These are phyloP conservation scores for Juglanconis oblonga DNA, from an alignment of 2,329 filamentous ascomycete species.

Conservation along the genomic window DNA sequence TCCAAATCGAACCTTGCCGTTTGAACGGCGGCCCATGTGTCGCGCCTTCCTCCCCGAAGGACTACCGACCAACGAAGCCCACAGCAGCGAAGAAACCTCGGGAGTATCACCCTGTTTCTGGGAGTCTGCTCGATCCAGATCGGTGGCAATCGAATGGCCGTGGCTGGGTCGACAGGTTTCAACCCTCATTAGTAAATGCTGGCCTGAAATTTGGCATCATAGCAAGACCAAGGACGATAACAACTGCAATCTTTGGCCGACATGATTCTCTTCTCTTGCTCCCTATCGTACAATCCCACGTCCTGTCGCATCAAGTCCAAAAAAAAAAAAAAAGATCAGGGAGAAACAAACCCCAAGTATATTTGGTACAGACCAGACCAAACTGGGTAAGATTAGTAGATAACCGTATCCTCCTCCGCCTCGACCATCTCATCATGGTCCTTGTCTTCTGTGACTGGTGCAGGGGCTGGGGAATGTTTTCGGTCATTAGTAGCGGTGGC, in stretches of 20 bases:
- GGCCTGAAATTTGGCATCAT: background rate
- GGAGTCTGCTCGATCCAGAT: background rate
- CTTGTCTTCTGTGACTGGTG: constrained; percentile 31
- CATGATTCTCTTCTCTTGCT: background rate
- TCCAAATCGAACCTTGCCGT: background rate
- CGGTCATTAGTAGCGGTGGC: constrained; percentile 25
- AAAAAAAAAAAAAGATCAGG: background rate
- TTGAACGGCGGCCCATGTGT: background rate
- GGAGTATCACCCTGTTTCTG: background rate
- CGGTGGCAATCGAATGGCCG: background rate
- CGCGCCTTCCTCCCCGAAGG: background rate
- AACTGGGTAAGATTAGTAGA: constrained; percentile 59
- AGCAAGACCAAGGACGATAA: background rate
- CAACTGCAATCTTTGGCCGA: background rate
- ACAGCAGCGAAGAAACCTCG: background rate
- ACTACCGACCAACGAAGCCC: background rate
- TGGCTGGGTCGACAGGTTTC: background rate
- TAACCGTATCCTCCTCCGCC: constrained; percentile 85
- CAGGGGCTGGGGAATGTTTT: constrained; percentile 7
- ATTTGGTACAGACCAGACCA: background rate
- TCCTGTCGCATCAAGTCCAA: background rate
- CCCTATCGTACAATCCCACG: background rate
- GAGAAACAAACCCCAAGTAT: constrained; percentile 4
- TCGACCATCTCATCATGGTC: constrained; percentile 70
- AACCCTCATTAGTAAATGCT: background rate